Base-by-base conservation (phyloP, 179 eudicot species). In the Spergularia azorica region DNA sequence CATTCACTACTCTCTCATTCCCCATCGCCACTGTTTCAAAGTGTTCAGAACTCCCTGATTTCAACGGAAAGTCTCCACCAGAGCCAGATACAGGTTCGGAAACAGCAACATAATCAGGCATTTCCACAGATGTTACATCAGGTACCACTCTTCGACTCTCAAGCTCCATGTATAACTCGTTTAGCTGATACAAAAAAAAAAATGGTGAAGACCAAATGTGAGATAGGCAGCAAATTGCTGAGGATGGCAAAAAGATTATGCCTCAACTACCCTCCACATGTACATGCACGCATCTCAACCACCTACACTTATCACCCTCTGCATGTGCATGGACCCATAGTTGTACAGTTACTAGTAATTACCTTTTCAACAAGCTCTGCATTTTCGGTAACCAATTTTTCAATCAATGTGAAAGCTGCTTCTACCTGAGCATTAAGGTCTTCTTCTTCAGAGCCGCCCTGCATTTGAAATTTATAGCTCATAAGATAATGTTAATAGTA, bases 321-420 rank as follows among this genome's bases (percentile, higher is more conserved):
- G 54, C 68, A 76, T 51, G 70, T 11, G 43, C 63, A 70, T 62
- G 50, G 14, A 10, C 64, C 55, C 60, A 57, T 56, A 46, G 9
- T 63, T 32, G 13, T 13, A 43, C 46, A 61, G 21, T 63, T 15
- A 39, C 38, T n/a, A 65, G 56, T 73, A 20, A 62, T 73, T 84
- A 92, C 97, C 97, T 92, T 92, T 81, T 86, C 96, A 62, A 87
- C 94, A 74, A 89, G 90, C 79, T 91, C 89, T 21, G 91, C 89
- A 80, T 92, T 91, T 86, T 92, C 94, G 58, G 78, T 41, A 55
- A 87, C 80, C 85, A 92, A 74, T 79, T 82, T 91, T 79, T 87
- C 92, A 71, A 89, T 84, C 62, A 91, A 82, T 43, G 83, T 74
- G 71, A 65, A 84, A 41, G 89, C 83, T 68, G 84, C 90, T 79